Conservation (phyloP, 345 rosid genomes). For the Boechera divaricarpa region DNA sequence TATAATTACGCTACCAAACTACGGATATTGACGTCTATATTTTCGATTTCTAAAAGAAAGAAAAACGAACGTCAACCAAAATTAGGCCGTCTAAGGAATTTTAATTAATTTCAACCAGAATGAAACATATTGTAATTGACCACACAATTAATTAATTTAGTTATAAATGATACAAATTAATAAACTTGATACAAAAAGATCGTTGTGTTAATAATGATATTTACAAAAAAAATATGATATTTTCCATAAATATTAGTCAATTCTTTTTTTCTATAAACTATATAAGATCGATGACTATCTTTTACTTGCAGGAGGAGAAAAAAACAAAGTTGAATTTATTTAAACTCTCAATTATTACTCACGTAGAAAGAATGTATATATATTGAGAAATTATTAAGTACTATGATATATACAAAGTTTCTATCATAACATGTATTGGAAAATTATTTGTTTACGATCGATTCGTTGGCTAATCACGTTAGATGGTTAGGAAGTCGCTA, state of each 20-base stretch:
- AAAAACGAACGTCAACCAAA: slow-evolving; percentile 1
- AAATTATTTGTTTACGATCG: slow-evolving; percentile 24
- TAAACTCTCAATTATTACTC: neutral
- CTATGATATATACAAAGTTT: slow-evolving; percentile 17
- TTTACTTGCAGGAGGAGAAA: neutral
- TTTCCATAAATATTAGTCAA: too few species aligned
- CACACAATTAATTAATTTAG: neutral
- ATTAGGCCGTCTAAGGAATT: slow-evolving; percentile 9
- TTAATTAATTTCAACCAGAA: neutral
- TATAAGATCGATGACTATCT: neutral
- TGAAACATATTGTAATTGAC: neutral
- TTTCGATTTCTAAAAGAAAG: neutral
- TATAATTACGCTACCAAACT: neutral
- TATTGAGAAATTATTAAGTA: neutral
- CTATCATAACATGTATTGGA: neutral
- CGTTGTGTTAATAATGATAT: neutral
- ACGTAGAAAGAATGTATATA: neutral
- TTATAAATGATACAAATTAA: neutral
- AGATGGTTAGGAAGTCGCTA: slow-evolving; percentile 36
- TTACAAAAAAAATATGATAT: neutral
- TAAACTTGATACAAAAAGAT: neutral
- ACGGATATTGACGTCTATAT: neutral
- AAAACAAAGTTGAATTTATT: neutral
- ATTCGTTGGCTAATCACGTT: slow-evolving; percentile 47
- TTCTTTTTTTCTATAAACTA: neutral